A percentile compares a stretch with the other conserved stretches of the same genome.
Conservation (phyloP, 1,139 yeast genomes). For the Spathaspora sp. region DNA sequence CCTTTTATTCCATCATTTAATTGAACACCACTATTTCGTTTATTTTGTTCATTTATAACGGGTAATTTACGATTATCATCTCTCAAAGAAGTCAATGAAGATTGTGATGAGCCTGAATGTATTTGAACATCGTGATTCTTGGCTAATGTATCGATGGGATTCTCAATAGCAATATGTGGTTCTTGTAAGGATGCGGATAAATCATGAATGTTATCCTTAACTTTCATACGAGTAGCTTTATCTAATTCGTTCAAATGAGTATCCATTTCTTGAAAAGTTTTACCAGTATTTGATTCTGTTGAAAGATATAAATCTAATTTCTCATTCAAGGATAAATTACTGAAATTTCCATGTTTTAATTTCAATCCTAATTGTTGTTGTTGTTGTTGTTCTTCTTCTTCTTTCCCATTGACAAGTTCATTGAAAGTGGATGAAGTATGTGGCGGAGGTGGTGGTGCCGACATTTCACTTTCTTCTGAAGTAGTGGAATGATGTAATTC, state of each 20-base stretch:
- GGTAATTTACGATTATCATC: conserved; percentile 37
- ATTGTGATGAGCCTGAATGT: conserved; percentile 44
- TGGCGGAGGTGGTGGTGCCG: conserved; percentile 18
- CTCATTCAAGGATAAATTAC: conserved; percentile 38
- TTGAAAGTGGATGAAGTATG: conserved; percentile 18
- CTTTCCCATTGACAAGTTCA: conserved; percentile 15
- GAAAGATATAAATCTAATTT: conserved; percentile 36
- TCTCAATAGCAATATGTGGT: conserved; percentile 24
- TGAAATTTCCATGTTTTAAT: conserved; percentile 22
- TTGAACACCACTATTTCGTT: conserved; percentile 30
- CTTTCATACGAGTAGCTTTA: conserved; percentile 26
- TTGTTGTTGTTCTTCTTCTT: conserved; percentile 16
- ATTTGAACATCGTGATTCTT: conserved; percentile 31
- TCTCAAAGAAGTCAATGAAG: conserved; percentile 42
- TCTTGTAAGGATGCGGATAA: conserved; percentile 35
- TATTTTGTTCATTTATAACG: conserved; percentile 18
- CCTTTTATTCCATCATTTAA: conserved; percentile 49
- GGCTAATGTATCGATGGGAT: conserved; percentile 36
- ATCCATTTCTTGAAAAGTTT: conserved; percentile 26
- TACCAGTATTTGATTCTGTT: neutral
- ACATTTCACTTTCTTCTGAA: neutral
- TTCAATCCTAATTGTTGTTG: conserved; percentile 24
- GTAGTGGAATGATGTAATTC: neutral
- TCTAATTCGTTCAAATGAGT: conserved; percentile 35
- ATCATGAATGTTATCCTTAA: conserved; percentile 35